Base-by-base conservation (phyloP, 2,329 filamentous ascomycete genomes). In the Colletotrichum sp. region DNA sequence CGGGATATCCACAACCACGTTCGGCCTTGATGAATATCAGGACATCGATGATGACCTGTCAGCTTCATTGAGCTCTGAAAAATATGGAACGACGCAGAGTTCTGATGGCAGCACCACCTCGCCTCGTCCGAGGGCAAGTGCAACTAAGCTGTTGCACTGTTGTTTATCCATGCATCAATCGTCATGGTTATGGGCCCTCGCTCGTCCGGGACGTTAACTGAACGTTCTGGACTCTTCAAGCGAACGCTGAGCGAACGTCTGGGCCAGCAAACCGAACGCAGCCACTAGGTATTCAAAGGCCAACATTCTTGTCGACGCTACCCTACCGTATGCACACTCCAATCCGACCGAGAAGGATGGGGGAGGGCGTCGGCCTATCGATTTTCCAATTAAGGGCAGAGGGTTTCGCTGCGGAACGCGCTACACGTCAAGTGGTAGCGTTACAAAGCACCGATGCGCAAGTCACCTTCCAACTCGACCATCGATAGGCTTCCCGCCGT, bases 221-320 rank as follows among this genome's bases (percentile, higher is more conserved):
- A 75, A 71, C 60, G 68, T 75, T 71, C 68, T 71, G 52, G 72
- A 71, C 68, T 67, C 62, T 62, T 71, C 52, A 55, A 62, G 68
- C 68, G 59, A 49, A 71, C 49, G 67, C 64, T 39, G 68, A 65
- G 44, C 39, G 67, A 74, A 70, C 59, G 66, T 39, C 71, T 69
- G 30, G 71, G n/a, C 60, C 28, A 60, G 44, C 26, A 71, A 34
- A 24, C 26, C 36, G 72, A 75, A 75, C 60, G 60, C 72, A 75
- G 60, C 60, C 62, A 66, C 49, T 60, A 36, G 34, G 57, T 10
- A 65, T n/a, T 21, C n/a, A 52, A 52, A 52, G 44, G 44, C 44
- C 44, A 52, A 52, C 44, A 52, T 52, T 49, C 44, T 4, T 32
- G 26, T 28, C 34, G 28, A 39, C 30, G 30, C 21, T 55, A 15